These are phyloP conservation scores for Trametes villosa DNA, from an alignment of 768 basidiomycete genomes.

Conservation along the genomic window DNA sequence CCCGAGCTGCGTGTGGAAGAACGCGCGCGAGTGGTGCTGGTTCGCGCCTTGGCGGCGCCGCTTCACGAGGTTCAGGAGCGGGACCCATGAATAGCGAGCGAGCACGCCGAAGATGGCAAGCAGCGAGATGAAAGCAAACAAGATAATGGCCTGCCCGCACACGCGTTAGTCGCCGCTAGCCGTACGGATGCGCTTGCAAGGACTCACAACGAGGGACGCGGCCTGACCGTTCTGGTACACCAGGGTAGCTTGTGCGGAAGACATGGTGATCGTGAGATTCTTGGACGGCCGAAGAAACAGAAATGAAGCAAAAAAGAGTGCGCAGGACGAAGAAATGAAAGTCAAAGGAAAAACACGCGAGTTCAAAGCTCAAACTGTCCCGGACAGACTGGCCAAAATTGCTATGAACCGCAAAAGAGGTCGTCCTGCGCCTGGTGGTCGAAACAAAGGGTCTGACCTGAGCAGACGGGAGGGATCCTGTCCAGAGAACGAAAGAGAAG, in stretches of 20 bases:
- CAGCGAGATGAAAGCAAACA: conserved; percentile 58
- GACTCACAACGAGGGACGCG: conserved; percentile 31
- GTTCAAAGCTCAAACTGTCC: conserved; percentile 31
- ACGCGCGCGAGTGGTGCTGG: conserved; percentile 43
- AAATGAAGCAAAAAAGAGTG: conserved; percentile 26
- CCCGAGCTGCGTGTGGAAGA: conserved; percentile 75
- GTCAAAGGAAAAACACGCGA: conserved; percentile 22
- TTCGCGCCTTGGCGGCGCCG: conserved; percentile 6
- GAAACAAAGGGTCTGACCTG: conserved; percentile 32
- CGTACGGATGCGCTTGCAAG: background rate
- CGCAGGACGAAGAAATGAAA: conserved; percentile 27
- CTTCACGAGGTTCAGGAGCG: conserved; percentile 37
- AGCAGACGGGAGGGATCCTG: conserved; percentile 34
- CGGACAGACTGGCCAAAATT: conserved; percentile 33
- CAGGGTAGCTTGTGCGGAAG: conserved; percentile 27
- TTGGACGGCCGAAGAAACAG: conserved; percentile 34
- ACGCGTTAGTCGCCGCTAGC: background rate
- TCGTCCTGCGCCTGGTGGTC: conserved; percentile 49
- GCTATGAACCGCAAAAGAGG: conserved; percentile 31
- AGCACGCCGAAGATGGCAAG: conserved; percentile 56
- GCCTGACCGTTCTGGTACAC: conserved; percentile 26
- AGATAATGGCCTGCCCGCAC: conserved; percentile 44
- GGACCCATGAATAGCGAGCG: conserved; percentile 53
- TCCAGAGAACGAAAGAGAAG: conserved; percentile 26
- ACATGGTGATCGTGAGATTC: conserved; percentile 29